Conservation (phyloP, 208 protist genomes). For the Trypanosoma rangeli region DNA sequence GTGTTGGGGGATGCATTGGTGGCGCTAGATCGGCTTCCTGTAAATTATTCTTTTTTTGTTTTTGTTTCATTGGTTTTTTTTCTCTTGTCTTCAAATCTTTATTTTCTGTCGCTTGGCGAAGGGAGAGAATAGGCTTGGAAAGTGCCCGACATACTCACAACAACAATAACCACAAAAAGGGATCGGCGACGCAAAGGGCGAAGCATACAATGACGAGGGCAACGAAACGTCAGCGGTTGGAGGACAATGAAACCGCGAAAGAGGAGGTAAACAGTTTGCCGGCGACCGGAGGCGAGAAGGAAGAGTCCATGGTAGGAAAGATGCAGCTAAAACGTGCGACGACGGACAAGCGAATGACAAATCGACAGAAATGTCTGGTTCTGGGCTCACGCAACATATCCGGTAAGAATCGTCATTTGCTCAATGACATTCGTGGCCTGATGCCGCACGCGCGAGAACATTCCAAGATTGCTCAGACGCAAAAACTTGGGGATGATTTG, state of each 20-base stretch:
- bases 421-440: slow-evolving; percentile 90
- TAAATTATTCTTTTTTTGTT: neutral
- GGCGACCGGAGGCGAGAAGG: slow-evolving; percentile 14
- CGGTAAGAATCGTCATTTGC: slow-evolving; percentile 92
- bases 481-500: slow-evolving; percentile 70
- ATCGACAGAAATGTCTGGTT: slow-evolving; percentile 94
- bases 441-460: slow-evolving; percentile 95
- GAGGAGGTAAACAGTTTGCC: neutral
- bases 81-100: neutral
- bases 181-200: neutral
- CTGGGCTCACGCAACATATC: slow-evolving; percentile 90
- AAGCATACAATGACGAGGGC: slow-evolving; percentile 8
- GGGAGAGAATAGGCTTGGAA: neutral
- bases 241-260: neutral
- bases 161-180: neutral
- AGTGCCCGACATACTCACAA: neutral
- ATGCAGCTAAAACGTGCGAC: slow-evolving; percentile 47
- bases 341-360: slow-evolving; percentile 85
- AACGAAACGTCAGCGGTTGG: slow-evolving; percentile 25
- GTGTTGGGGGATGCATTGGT: neutral
- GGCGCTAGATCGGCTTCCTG: neutral
- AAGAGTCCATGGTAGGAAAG: slow-evolving; percentile 60
- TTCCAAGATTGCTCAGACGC: slow-evolving; percentile 83
- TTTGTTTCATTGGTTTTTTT: neutral
- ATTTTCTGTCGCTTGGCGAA: neutral